Evolutionary conservation across 768 basidiomycete species (phyloP).

Genomic region (Dioszegia hungarica): DNA sequence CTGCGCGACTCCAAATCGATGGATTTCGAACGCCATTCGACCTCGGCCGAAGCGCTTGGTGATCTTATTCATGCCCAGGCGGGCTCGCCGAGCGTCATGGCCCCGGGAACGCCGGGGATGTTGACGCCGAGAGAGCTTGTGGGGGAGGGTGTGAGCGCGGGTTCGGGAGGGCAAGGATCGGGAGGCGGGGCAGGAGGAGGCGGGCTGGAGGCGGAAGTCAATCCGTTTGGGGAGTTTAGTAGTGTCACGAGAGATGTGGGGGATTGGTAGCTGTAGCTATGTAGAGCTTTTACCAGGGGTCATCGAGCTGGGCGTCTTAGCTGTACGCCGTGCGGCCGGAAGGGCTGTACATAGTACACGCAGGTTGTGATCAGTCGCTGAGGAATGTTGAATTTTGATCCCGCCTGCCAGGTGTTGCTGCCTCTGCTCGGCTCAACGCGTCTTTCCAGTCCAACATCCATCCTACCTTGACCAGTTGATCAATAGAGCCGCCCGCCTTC

Average conservation of each 20-base stretch:
- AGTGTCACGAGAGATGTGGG: slow-evolving; percentile 63
- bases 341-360: too few relatives aligned
- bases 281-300: too few relatives aligned
- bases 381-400: too few relatives aligned
- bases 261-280: slow-evolving; percentile 15
- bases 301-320: too few relatives aligned
- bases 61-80: slow-evolving; percentile 48
- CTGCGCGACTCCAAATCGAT: slow-evolving; percentile 86
- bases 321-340: too few relatives aligned
- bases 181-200: too few relatives aligned
- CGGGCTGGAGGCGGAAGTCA: slow-evolving; percentile 51
- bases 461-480: neutral
- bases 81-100: slow-evolving; percentile 42
- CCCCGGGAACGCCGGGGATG: slow-evolving; percentile 42
- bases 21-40: slow-evolving; percentile 58
- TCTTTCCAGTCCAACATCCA: too few relatives aligned
- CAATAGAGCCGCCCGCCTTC: neutral
- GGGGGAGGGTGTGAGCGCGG: neutral
- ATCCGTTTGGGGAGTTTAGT: slow-evolving; percentile 80
- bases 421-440: neutral
- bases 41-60: slow-evolving; percentile 43
- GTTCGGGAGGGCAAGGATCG: neutral
- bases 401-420: neutral
- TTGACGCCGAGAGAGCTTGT: slow-evolving; percentile 45
- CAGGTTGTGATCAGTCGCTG: too few relatives aligned